Conservation (phyloP, 495 filamentous ascomycete genomes). For the Pyrenula massariospora region DNA sequence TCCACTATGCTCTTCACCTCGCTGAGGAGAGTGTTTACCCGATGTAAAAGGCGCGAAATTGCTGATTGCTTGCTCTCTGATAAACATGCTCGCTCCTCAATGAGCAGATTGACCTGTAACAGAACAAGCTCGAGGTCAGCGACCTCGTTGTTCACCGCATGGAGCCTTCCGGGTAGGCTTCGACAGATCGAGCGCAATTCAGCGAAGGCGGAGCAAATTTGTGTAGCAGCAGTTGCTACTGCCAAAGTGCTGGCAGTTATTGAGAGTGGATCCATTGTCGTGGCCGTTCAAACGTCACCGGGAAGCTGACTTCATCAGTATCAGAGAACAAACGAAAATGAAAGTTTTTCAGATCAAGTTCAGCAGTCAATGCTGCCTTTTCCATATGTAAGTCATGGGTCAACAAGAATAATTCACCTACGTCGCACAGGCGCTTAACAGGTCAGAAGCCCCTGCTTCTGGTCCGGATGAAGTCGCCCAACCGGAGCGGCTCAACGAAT, state of each 20-base stretch:
- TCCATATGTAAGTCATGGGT: background rate
- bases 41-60: background rate
- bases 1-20: background rate
- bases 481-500: no score
- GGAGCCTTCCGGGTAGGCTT: slow-evolving; percentile 1
- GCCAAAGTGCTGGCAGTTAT: background rate
- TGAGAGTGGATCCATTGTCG: background rate
- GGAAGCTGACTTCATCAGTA: no score
- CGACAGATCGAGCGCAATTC: background rate
- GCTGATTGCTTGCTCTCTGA: background rate
- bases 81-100: slow-evolving; percentile 1
- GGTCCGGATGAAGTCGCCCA: no score
- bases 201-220: background rate
- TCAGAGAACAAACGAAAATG: no score
- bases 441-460: no score
- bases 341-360: no score
- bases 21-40: background rate
- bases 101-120: slow-evolving; percentile 5
- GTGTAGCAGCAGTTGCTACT: background rate
- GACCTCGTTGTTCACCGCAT: slow-evolving; percentile 14
- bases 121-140: slow-evolving; percentile 11
- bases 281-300: background rate
- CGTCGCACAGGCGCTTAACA: background rate
- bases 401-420: background rate
- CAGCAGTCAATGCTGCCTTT: background rate